These are phyloP conservation scores for Ceratobasidium sp. DNA, from an alignment of 1,284 basidiomycete species.

Conservation along the genomic window DNA sequence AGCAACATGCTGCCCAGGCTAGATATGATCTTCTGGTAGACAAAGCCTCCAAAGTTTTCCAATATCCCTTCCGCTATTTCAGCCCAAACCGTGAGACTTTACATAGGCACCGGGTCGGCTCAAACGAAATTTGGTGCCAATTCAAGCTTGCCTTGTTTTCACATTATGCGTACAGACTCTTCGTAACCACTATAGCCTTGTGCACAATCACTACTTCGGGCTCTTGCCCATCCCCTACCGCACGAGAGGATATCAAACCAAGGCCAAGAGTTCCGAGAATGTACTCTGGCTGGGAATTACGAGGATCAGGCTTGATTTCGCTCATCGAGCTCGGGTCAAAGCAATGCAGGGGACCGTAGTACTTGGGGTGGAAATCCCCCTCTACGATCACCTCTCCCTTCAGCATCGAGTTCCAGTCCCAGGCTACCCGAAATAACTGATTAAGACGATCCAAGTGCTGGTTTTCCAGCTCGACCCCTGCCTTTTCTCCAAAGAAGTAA, in stretches of 20 bases:
- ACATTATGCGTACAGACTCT: not conserved
- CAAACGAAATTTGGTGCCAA: too few relatives aligned
- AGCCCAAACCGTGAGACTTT: too few relatives aligned
- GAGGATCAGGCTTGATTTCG: conserved; percentile 17
- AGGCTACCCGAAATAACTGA: not conserved
- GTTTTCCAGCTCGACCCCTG: not conserved
- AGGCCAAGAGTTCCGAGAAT: conserved; percentile 33
- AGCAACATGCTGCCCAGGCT: too few relatives aligned
- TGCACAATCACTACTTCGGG: conserved; percentile 5
- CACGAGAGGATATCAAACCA: conserved; percentile 21
- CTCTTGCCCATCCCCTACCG: not conserved
- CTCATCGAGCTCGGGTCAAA: not conserved
- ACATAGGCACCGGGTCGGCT: too few relatives aligned
- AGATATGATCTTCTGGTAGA: too few relatives aligned
- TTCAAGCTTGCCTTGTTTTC: not conserved
- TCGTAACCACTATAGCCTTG: conserved; percentile 11
- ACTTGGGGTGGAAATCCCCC: conserved; percentile 4
- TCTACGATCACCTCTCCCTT: conserved; percentile 26
- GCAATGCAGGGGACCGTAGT: not conserved
- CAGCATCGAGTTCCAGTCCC: conserved; percentile 30
- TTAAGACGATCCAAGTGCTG: conserved; percentile 13
- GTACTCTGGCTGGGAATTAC: not conserved
- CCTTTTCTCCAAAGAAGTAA: conserved; percentile 20
- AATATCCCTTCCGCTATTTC: too few relatives aligned
- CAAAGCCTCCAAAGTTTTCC: too few relatives aligned